Evolutionary conservation across 148 eudicot species (phyloP), one percentile per base, ranked within the genome.

Genomic region (Vaccinium macrocarpon): DNA sequence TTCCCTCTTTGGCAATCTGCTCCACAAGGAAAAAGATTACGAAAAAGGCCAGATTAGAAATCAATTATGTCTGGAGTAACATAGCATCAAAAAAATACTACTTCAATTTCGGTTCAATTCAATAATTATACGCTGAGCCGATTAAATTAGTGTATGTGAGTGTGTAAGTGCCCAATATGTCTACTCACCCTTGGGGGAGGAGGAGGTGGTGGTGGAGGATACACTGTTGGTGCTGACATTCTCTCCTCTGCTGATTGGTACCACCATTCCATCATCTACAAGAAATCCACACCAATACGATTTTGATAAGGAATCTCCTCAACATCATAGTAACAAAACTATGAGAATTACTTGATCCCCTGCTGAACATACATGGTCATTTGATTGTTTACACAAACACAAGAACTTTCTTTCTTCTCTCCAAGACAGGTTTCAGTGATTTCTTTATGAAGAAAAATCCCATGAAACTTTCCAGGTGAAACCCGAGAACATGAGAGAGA

Each of bases 201-300:
- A 76, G 99, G 99, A 1, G 99, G 98, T 0, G 97, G 99, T 5
- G 99, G 99, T 10, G 98, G 97, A 61, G 99, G 99, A 86, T 95
- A 97, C 77, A 97, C 95, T 15, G 97, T 93, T 56, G 99, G 97
- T 38, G 99, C 99, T 55, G 97, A 95, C 97, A 97, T 95, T 85
- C 99, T 93, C 87, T 97, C 99, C 82, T 97, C 99, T 18, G 99
- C 99, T 78, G 99, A 97, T 88, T 97, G 99, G 86, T 95, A 95
- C 99, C 99, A 97, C 99, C 99, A 97, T 57, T 97, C 99, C 99
- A 97, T 95, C 99, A 97, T 97, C 99, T 95, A 84, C 11, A 79
- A 70, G 78, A 49, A 78, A 53, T 23, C 52, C 61, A 66, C 61
- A 84, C 55, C 73, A 77, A 19, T 3, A 64, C 7, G 8, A 70